phyloP scores from a whole-genome alignment of 2,329 filamentous ascomycete species.

The Huntiella savannae region DNA sequence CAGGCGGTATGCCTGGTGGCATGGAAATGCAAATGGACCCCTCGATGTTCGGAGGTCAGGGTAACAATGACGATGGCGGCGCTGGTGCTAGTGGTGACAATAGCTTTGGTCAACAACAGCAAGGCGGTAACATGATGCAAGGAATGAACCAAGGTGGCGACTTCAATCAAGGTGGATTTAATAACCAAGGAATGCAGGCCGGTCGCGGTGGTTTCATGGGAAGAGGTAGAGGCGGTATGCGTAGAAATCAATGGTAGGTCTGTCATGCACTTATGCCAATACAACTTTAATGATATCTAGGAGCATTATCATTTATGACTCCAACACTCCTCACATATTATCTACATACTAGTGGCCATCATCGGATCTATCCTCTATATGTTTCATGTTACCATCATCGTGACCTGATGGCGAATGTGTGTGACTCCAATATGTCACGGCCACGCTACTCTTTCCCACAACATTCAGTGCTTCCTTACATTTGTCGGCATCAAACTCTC shows the following conservation, averaged over 20 bases:
- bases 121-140: constrained; percentile 3
- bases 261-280: not conserved
- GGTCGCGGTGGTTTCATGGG: constrained; percentile 6
- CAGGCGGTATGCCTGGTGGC: constrained; percentile 19
- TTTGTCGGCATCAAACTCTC: constrained; percentile 11
- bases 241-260: constrained; percentile 10
- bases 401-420: constrained; percentile 13
- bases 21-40: constrained; percentile 52
- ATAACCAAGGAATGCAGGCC: constrained; percentile 6
- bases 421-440: constrained; percentile 17
- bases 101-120: constrained; percentile 7
- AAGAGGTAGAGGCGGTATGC: constrained; percentile 7
- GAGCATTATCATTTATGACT: no score
- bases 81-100: not conserved
- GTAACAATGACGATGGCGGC: constrained; percentile 21
- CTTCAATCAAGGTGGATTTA: constrained; percentile 5
- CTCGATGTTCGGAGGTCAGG: constrained; percentile 28
- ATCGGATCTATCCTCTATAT: not conserved
- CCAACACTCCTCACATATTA: no score
- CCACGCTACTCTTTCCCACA: constrained; percentile 14
- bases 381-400: constrained; percentile 4
- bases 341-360: no score
- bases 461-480: constrained; percentile 14
- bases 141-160: constrained; percentile 1
- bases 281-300: not conserved